Conservation (phyloP, 2,329 filamentous ascomycete species). For the Lachnellula subtilissima region DNA sequence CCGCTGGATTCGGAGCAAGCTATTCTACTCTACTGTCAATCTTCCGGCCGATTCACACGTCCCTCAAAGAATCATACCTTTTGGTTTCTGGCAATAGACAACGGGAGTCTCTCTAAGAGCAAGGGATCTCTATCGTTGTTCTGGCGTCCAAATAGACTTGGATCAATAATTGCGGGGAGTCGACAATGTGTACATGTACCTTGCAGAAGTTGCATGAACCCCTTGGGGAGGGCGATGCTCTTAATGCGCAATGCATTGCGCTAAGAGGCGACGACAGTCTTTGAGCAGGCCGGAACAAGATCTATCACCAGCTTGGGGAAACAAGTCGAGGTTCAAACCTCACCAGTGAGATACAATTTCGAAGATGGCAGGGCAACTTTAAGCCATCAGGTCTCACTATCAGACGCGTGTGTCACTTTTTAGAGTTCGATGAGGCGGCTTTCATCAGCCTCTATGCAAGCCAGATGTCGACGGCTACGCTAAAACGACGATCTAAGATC, state of each 20-base stretch:
- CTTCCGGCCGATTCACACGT: background rate
- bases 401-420: background rate
- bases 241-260: slow-evolving; percentile 12
- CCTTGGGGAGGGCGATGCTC: slow-evolving; percentile 20
- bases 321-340: background rate
- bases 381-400: background rate
- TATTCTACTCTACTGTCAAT: background rate
- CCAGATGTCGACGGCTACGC: background rate
- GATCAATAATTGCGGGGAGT: background rate
- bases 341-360: slow-evolving; percentile 2
- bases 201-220: slow-evolving; percentile 20
- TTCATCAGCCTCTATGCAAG: background rate
- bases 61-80: background rate
- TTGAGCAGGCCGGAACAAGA: slow-evolving; percentile 19
- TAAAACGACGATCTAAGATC: no score
- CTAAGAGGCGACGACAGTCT: slow-evolving; percentile 5
- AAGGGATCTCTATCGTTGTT: background rate
- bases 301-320: slow-evolving; percentile 16
- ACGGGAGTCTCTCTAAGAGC: background rate
- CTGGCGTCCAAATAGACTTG: slow-evolving; percentile 2
- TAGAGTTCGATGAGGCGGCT: background rate
- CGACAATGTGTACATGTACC: slow-evolving; percentile 8
- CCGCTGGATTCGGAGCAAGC: background rate
- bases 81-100: background rate
- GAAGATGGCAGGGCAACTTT: background rate